A percentile compares a stretch with the other conserved stretches of the same genome.
These are phyloP conservation scores for Syzygium aqueum DNA, from an alignment of 345 rosid genomes.

Conservation along the genomic window DNA sequence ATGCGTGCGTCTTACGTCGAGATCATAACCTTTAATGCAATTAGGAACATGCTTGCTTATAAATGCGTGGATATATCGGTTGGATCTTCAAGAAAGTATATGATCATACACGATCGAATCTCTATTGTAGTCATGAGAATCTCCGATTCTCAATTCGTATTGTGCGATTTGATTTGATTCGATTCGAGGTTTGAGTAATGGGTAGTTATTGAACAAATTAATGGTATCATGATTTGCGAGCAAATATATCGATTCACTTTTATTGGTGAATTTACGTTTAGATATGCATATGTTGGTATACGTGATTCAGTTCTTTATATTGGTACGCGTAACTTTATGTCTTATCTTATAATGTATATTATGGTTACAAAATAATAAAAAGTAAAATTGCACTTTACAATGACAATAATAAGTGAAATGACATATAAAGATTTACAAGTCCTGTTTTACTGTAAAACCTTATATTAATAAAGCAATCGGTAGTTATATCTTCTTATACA, in stretches of 20 bases:
- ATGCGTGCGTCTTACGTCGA: rapidly evolving
- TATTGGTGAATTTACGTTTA: rapidly evolving
- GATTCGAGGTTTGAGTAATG: rapidly evolving
- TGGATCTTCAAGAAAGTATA: neutral
- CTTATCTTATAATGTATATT: neutral
- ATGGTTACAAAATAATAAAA: neutral
- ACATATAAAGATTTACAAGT: neutral
- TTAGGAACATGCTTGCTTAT: rapidly evolving
- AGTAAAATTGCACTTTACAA: neutral
- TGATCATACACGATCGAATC: neutral
- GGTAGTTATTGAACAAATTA: neutral
- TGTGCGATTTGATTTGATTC: neutral
- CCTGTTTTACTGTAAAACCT: neutral
- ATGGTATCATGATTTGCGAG: rapidly evolving
- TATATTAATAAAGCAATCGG: neutral
- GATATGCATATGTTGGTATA: rapidly evolving
- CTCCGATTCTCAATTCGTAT: rapidly evolving
- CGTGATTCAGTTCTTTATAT: neutral
- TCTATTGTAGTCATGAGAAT: neutral
- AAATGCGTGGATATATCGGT: rapidly evolving
- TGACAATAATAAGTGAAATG: neutral
- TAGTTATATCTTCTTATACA: neutral
- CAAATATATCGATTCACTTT: neutral
- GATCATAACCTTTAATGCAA: neutral
- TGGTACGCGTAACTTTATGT: neutral